A percentile compares a stretch with the other conserved stretches of the same genome.
Evolutionary conservation across 352 stramenopile genomes (phyloP).

Genomic region (Bremia lactucae): DNA sequence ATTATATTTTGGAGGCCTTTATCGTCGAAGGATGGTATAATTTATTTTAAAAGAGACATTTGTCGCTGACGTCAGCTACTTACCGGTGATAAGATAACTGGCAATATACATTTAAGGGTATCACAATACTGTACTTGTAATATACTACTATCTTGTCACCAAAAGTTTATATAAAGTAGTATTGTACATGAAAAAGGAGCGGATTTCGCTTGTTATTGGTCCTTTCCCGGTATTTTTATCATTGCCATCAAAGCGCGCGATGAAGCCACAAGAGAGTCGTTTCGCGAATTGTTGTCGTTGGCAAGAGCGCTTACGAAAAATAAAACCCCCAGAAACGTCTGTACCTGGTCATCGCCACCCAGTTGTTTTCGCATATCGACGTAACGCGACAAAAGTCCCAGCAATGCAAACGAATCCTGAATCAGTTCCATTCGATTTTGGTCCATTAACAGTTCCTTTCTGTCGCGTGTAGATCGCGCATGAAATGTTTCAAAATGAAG

Average conservation of each 20-base stretch:
- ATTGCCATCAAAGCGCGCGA: conserved; percentile 29
- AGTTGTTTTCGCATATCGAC: conserved; percentile 52
- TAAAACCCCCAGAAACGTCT: conserved; percentile 47
- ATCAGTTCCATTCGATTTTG: conserved; percentile 27
- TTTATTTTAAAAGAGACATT: too few species aligned
- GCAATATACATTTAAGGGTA: too few species aligned
- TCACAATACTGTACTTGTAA: too few species aligned
- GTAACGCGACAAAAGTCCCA: conserved; percentile 50
- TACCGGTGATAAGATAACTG: too few species aligned
- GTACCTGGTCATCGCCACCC: conserved; percentile 35
- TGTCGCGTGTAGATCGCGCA: conserved; percentile 22
- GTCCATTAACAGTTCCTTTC: conserved; percentile 17
- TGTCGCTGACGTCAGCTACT: too few species aligned
- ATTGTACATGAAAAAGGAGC: too few species aligned
- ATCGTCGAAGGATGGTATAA: too few species aligned
- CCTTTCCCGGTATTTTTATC: conserved; percentile 22
- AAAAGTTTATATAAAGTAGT: too few species aligned
- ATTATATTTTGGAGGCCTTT: too few species aligned
- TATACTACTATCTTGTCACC: too few species aligned
- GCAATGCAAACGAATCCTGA: conserved; percentile 44
- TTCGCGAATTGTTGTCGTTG: conserved; percentile 20
- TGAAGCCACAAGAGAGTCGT: conserved; percentile 41
- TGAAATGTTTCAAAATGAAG: conserved; percentile 54
- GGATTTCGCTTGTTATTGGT: conserved; percentile 1
- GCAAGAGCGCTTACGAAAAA: conserved; percentile 29